phyloP scores from a whole-genome alignment of 1,284 basidiomycete species.

The Pulveroboletus sp. region DNA sequence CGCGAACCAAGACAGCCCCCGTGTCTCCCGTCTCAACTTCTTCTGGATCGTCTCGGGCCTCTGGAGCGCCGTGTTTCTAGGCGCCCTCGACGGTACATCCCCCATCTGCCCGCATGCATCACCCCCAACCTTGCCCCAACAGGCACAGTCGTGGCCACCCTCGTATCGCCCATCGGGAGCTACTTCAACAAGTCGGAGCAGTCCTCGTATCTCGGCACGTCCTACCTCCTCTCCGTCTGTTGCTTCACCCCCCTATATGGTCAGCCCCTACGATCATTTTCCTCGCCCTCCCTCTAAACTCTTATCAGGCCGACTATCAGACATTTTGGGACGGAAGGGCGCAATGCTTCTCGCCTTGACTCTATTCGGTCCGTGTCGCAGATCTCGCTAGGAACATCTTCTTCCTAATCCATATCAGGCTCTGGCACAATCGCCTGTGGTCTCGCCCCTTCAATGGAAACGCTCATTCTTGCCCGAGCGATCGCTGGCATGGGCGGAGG shows the following conservation, averaged over 20 bases:
- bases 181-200: constrained; percentile 78
- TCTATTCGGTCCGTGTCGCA: constrained; percentile 65
- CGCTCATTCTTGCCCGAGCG: constrained; percentile 78
- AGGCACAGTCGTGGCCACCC: constrained; percentile 80
- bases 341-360: constrained; percentile 80
- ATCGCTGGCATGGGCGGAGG: constrained; percentile 91
- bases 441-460: constrained; percentile 79
- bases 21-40: constrained; percentile 53
- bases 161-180: constrained; percentile 77
- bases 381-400: constrained; percentile 16
- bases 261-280: constrained; percentile 38
- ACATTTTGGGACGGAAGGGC: constrained; percentile 84
- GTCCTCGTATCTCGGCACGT: constrained; percentile 85
- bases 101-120: background rate
- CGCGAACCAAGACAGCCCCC: background rate
- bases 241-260: constrained; percentile 91
- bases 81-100: constrained; percentile 73
- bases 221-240: constrained; percentile 85
- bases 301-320: constrained; percentile 73
- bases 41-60: constrained; percentile 72
- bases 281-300: constrained; percentile 23
- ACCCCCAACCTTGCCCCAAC: constrained; percentile 6
- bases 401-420: constrained; percentile 46
- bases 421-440: constrained; percentile 83
- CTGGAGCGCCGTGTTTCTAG: constrained; percentile 79